Evolutionary conservation across 2,329 filamentous ascomycete species (phyloP), one percentile per base, ranked within the genome.

Genomic region (Phoma sp.): DNA sequence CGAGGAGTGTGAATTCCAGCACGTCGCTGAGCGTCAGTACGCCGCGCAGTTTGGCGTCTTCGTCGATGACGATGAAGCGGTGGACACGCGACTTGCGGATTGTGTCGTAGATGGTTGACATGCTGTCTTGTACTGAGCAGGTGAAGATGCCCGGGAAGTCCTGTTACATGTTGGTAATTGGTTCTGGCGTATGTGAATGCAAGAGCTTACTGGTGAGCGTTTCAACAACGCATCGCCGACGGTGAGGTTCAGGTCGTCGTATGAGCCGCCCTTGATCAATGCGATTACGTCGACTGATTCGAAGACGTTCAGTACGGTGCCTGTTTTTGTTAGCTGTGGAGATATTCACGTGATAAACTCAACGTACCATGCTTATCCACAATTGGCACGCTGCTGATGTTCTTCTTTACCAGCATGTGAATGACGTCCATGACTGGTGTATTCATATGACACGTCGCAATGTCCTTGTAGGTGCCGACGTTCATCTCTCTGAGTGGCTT

Each of bases 81-180:
- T 99, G 95, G 23, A 99, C 93, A 57, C 96, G 85, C 38, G 93
- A 96, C 78, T 93, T 96, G 63, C 93, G 90, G 64, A 99, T 91
- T 1, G 95, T 98, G 74, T 97, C 93, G 74, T 98, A 98, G 64
- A 99, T 95, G 10, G 93, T 93, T 73, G 96, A 93, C 42, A 99
- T 84, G 49, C 93, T 88, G 76, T 99, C 95, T 58, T 96, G 89
- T 59, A 95, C 84, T 38, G 88, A 91, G 79, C 95, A 99, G 0
- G 93, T 98, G 77, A 97, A 98, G 60, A 99, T 98, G 36, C 96
- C 95, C 0, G 92, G 89, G 69, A 96, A 97, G 65, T 97, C 93
- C 83, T 87, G 57, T 4, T n/a, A n/a, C 14, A 18, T 30, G 56
- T 74, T 14, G 73, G 67, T 46, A 7, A 7, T 7, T 26, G 23